Evolutionary conservation across 225 moss, liverwort and hornwort genomes (phyloP), one percentile per base, ranked within the genome.

Genomic region (Sphagnum tenellum): DNA sequence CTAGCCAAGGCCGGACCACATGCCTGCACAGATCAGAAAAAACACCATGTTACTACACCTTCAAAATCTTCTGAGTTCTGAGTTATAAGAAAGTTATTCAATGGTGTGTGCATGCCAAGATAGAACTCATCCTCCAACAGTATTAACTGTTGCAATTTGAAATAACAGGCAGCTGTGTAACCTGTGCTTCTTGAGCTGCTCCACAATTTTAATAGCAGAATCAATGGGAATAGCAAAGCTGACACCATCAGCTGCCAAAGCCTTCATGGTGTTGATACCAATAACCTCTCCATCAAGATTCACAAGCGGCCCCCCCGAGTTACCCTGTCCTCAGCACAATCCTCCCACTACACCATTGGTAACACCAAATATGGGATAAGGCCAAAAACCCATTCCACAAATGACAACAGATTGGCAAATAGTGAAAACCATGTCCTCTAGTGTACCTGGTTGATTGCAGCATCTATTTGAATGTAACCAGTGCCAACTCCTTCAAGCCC

Each of bases 221-320:
- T 96, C 95, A 45, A 96, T 92, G 47, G 95, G 95, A 55, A 92
- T 96, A 5, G 92, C 92, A 81, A 96, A 96, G 78, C 95, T 95
- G 50, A 95, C 92, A 81, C 92, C 89, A 80, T 89, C 81, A 67
- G 95, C 86, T 59, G 77, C 82, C 60, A 83, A 59, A 62, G 88
- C 92, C 79, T 88, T 96, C 88, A 96, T 89, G 7, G 89, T 92
- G 49, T 92, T 96, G 60, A 96, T 96, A 45, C 92, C 95, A 56
- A 96, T 96, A 47, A 96, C 92, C 75, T 92, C 86, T 8, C 95
- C 95, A 60, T 96, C 92, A 11, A 96, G 86, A 72, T 96, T 96
- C 10, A 96, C 67, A 62, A 96, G 72, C 44, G 92, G 95, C 29
- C 92, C 95, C 50, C 92, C 92, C 4, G 95, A 96, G 70, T 89